Percentiles rank a stretch among this genome's conserved stretches.
phyloP scores from a whole-genome alignment of 1,284 basidiomycete genomes.

The Mycena citricolor region DNA sequence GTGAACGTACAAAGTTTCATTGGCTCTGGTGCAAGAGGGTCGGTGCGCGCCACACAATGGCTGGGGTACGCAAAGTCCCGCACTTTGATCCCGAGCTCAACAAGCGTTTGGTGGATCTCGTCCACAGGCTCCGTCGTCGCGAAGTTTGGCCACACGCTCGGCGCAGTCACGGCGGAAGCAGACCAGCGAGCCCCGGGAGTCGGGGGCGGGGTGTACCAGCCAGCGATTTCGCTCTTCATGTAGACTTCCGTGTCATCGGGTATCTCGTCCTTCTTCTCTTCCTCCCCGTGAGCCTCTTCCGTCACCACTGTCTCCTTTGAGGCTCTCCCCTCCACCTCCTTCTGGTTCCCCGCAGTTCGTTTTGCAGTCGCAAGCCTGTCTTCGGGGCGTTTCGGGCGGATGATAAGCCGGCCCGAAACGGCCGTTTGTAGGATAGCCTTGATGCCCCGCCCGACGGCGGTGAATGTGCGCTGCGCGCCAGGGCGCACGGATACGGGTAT shows the following conservation, averaged over 20 bases:
- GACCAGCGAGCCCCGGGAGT: too few relatives aligned
- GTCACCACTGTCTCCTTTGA: background rate
- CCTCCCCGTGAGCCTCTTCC: background rate
- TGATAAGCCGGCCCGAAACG: slow-evolving; percentile 11
- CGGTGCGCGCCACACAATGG: slow-evolving; percentile 3
- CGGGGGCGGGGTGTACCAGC: too few relatives aligned
- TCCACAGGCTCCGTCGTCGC: slow-evolving; percentile 3
- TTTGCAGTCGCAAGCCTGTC: slow-evolving; percentile 1
- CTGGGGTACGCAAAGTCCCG: slow-evolving; percentile 21
- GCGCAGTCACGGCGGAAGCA: too few relatives aligned
- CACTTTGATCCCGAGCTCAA: slow-evolving; percentile 15
- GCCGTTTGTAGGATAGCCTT: slow-evolving; percentile 15
- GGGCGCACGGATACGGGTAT: slow-evolving; percentile 13
- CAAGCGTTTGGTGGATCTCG: slow-evolving; percentile 8
- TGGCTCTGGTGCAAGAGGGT: too few relatives aligned
- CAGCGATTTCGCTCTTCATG: too few relatives aligned
- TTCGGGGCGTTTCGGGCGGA: slow-evolving; percentile 2
- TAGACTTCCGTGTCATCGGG: background rate
- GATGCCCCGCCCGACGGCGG: slow-evolving; percentile 9
- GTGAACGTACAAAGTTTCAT: too few relatives aligned
- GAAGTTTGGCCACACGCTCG: background rate
- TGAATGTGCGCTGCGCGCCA: slow-evolving; percentile 16
- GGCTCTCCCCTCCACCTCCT: background rate
- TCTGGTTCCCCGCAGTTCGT: too few relatives aligned
- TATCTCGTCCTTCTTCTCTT: background rate